phyloP scores from a whole-genome alignment of 305 asterid species.

The Stenogyne calaminthoides region DNA sequence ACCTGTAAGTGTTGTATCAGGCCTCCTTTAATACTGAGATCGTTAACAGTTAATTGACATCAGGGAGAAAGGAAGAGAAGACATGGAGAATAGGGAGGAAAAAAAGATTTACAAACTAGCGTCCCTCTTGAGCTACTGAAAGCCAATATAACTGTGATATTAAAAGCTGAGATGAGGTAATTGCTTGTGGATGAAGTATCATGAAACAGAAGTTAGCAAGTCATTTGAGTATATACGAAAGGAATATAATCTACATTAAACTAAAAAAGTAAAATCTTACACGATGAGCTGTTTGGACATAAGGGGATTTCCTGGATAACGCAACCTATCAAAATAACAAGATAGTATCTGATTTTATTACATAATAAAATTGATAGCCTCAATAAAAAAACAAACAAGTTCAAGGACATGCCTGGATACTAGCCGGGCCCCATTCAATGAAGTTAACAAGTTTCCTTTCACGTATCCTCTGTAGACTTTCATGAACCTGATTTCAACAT shows the following conservation, averaged over 20 bases:
- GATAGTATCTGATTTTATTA: conserved; percentile 20
- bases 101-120: background rate
- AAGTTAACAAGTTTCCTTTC: conserved; percentile 98
- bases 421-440: conserved; percentile 99
- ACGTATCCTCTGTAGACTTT: conserved; percentile 95
- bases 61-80: background rate
- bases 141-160: conserved; percentile 5
- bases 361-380: conserved; percentile 5
- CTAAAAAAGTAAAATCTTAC: conserved; percentile 47
- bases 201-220: conserved; percentile 15
- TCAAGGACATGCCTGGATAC: conserved; percentile 75
- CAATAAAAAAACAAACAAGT: background rate
- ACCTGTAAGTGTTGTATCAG: background rate
- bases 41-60: background rate
- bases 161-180: conserved; percentile 1
- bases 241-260: conserved; percentile 15
- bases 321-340: conserved; percentile 67
- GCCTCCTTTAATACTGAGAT: conserved; percentile 1
- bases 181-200: background rate
- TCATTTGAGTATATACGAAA: conserved; percentile 27
- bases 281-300: conserved; percentile 94
- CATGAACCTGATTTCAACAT: conserved; percentile 77
- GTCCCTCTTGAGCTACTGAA: background rate
- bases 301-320: conserved; percentile 94
- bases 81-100: background rate